Conservation (phyloP, 768 basidiomycete genomes). For the Pleurotus platypus region DNA sequence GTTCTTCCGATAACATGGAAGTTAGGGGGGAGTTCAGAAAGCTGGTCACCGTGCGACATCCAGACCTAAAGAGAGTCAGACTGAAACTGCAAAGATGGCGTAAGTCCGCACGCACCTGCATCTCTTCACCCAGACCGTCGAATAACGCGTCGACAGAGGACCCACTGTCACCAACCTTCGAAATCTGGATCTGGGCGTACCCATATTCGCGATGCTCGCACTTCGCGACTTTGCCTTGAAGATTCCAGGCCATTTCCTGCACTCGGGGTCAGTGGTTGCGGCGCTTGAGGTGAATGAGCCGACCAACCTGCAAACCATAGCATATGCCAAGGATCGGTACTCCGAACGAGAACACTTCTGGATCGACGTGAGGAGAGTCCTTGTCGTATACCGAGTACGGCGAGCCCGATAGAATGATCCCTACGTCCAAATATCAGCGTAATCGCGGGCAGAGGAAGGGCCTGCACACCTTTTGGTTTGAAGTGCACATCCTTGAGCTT, state of each 20-base stretch:
- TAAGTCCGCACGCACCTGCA: conserved; percentile 57
- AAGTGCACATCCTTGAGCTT: conserved; percentile 84
- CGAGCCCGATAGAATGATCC: conserved; percentile 95
- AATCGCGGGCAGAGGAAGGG: not conserved
- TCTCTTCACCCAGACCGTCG: conserved; percentile 79
- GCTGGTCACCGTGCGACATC: conserved; percentile 99
- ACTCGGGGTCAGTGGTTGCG: not conserved
- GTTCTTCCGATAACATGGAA: conserved; percentile 91
- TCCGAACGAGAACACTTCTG: conserved; percentile 80
- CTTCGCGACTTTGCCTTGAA: conserved; percentile 79
- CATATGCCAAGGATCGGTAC: conserved; percentile 96
- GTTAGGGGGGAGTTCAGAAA: conserved; percentile 72
- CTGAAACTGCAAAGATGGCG: conserved; percentile 1
- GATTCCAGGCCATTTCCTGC: conserved; percentile 90
- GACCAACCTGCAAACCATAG: conserved; percentile 86
- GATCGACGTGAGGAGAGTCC: conserved; percentile 92
- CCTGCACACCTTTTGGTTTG: conserved; percentile 81
- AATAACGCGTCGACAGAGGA: conserved; percentile 73
- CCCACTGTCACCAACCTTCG: conserved; percentile 49
- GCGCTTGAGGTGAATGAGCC: too few species aligned
- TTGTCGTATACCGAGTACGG: conserved; percentile 97
- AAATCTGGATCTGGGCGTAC: conserved; percentile 76
- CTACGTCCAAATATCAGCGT: conserved; percentile 27
- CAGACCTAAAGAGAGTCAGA: conserved; percentile 64
- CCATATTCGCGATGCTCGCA: conserved; percentile 96